phyloP scores from a whole-genome alignment of 2,329 filamentous ascomycete genomes.

The Fusarium virguliforme region DNA sequence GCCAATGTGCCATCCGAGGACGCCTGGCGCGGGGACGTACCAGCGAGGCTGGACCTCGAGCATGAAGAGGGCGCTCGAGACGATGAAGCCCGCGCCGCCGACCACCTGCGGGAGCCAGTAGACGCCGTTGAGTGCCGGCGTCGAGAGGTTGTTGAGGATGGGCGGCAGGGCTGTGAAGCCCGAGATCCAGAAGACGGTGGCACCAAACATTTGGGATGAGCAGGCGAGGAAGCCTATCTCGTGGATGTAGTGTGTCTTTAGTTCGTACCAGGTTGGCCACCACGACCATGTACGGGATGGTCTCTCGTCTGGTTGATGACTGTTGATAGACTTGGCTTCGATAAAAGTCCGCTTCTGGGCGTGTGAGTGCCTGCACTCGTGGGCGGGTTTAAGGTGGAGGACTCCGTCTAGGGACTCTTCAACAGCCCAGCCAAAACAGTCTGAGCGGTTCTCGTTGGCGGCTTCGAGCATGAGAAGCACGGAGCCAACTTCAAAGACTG shows the following conservation, averaged over 20 bases:
- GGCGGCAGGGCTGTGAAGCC: constrained; percentile 73
- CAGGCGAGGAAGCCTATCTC: constrained; percentile 71
- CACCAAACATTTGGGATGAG: constrained; percentile 69
- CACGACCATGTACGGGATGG: constrained; percentile 66
- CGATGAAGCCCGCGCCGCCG: constrained; percentile 74
- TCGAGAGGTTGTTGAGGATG: constrained; percentile 62
- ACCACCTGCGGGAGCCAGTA: constrained; percentile 75
- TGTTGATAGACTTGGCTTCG: constrained; percentile 8
- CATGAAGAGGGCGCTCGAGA: constrained; percentile 74
- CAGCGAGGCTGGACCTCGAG: constrained; percentile 76
- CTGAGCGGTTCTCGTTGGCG: constrained; percentile 75
- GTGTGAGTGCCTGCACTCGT: constrained; percentile 51
- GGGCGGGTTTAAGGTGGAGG: constrained; percentile 29
- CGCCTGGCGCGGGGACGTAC: constrained; percentile 70
- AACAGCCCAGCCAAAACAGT: constrained; percentile 80
- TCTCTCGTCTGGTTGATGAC: background rate
- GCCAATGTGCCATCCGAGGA: constrained; percentile 78
- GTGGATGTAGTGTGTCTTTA: constrained; percentile 71
- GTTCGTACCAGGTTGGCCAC: constrained; percentile 71
- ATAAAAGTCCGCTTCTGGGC: constrained; percentile 46
- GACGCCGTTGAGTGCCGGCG: constrained; percentile 62
- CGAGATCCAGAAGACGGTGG: constrained; percentile 76
- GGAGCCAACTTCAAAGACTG: constrained; percentile 76
- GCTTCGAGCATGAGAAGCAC: constrained; percentile 77
- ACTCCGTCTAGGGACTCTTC: constrained; percentile 56